phyloP scores from a whole-genome alignment of 2,329 filamentous ascomycete genomes.

The Colletotrichum destructivum region DNA sequence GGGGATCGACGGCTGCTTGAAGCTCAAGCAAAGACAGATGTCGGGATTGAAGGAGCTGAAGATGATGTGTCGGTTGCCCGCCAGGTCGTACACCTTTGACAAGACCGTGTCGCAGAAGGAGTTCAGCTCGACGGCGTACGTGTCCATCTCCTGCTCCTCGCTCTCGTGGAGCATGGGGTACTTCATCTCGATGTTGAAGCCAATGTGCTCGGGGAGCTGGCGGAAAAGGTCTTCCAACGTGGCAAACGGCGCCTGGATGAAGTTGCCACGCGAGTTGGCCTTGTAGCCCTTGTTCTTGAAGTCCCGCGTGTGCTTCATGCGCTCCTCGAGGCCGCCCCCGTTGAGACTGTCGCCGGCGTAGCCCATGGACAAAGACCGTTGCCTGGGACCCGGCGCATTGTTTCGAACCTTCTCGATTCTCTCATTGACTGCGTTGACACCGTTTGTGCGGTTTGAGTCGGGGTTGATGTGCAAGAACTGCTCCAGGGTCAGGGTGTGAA shows the following conservation, averaged over 20 bases:
- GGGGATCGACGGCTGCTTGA: constrained; percentile 97
- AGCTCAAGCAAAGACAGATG: constrained; percentile 92
- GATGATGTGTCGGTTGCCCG: constrained; percentile 88
- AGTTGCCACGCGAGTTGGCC: constrained; percentile 92
- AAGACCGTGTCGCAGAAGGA: constrained; percentile 96
- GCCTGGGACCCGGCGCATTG: constrained; percentile 52
- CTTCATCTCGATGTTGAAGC: constrained; percentile 99
- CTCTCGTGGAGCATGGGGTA: constrained; percentile 98
- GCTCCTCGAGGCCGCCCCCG: constrained; percentile 72
- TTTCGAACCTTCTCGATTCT: constrained; percentile 50
- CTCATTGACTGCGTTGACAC: constrained; percentile 47
- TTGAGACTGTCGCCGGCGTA: constrained; percentile 58
- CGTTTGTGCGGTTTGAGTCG: constrained; percentile 52
- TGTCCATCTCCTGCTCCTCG: constrained; percentile 96
- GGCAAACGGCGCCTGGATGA: constrained; percentile 96
- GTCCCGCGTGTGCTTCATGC: constrained; percentile 97
- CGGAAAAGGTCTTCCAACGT: constrained; percentile 95
- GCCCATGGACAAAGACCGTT: constrained; percentile 71
- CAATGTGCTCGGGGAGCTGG: constrained; percentile 84
- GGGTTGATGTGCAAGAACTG: constrained; percentile 93
- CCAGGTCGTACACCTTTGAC: constrained; percentile 89
- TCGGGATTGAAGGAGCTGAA: constrained; percentile 99
- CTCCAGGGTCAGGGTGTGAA: constrained; percentile 94
- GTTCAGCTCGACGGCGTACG: constrained; percentile 95
- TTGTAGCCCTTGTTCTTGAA: constrained; percentile 97